Conservation (phyloP, 495 filamentous ascomycete species). For the Hyaloscypha variabilis region DNA sequence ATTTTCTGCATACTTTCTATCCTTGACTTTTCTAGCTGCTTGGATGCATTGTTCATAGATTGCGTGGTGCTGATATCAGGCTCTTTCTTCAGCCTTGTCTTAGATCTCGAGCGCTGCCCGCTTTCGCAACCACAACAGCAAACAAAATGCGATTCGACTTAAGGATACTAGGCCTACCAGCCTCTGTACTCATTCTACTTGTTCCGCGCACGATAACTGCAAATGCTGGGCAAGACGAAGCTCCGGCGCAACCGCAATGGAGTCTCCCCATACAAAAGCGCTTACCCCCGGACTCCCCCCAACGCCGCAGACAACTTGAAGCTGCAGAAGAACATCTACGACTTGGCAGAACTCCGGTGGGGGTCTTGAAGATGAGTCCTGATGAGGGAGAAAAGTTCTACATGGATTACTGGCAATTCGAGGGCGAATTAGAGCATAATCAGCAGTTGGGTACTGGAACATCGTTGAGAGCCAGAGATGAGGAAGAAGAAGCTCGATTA, state of each 20-base stretch:
- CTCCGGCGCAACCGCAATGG: conserved; percentile 35
- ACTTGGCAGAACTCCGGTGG: conserved; percentile 39
- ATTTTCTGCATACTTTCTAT: background rate
- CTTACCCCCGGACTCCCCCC: conserved; percentile 40
- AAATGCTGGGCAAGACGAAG: conserved; percentile 2
- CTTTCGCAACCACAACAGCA: background rate
- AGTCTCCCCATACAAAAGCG: conserved; percentile 37
- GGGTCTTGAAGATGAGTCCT: conserved; percentile 73
- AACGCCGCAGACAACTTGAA: conserved; percentile 37
- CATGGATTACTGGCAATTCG: conserved; percentile 62
- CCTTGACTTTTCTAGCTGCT: background rate
- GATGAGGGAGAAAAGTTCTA: conserved; percentile 89
- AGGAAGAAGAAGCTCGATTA: conserved; percentile 21
- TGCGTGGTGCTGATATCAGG: background rate
- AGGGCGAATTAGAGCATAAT: conserved; percentile 23
- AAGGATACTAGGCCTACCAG: conserved; percentile 46
- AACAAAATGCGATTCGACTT: conserved; percentile 42
- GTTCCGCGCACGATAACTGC: conserved; percentile 10
- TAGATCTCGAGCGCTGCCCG: background rate
- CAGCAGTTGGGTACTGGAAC: background rate
- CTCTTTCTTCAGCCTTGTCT: background rate
- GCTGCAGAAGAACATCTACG: conserved; percentile 36
- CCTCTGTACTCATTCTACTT: conserved; percentile 51
- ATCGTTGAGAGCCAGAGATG: conserved; percentile 23
- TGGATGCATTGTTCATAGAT: background rate